Base-by-base conservation (phyloP, 768 basidiomycete species). In the Dacryopinax primogenitus region DNA sequence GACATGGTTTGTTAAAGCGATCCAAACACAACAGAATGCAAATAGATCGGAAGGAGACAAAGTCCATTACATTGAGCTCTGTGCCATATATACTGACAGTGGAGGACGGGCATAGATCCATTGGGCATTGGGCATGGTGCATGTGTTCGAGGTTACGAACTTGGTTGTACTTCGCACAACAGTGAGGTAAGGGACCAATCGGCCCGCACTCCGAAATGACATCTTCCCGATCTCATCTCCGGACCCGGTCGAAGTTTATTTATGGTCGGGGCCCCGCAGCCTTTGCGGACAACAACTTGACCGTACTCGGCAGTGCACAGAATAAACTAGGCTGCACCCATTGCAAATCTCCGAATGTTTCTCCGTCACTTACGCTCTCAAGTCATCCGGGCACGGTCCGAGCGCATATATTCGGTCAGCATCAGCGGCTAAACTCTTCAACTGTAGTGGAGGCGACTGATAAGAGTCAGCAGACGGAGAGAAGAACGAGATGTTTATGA, bases 241-340 rank as follows among this genome's bases (percentile, higher is more conserved):
- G 51, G 51, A 4, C 21, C 11, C 37, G 51, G 11, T 21, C 51
- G 51, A 58, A 28, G 51, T 30, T 30, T 58, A 58, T 18, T 30
- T 58, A 3, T 23, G 15, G 51, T 30, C 51, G 51, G 51, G 51
- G 51, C 51, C 51, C 51, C 51, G 51, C 51, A 58, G 23, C n/a
- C n/a, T n/a, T n/a, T n/a, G n/a, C n/a, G n/a, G n/a, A n/a, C n/a
- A n/a, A n/a, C n/a, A n/a, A n/a, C n/a, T n/a, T n/a, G n/a, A n/a
- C n/a, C n/a, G n/a, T n/a, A n/a, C n/a, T n/a, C n/a, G n/a, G n/a
- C n/a, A n/a, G n/a, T n/a, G n/a, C n/a, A n/a, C n/a, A n/a, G n/a
- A n/a, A n/a, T n/a, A n/a, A n/a, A n/a, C n/a, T n/a, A n/a, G n/a
- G n/a, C n/a, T n/a, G n/a, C n/a, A n/a, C n/a, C n/a, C n/a, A n/a